These are phyloP conservation scores for Fraxinus quadrangulata DNA, from an alignment of 257 asterid genomes.

Conservation along the genomic window DNA sequence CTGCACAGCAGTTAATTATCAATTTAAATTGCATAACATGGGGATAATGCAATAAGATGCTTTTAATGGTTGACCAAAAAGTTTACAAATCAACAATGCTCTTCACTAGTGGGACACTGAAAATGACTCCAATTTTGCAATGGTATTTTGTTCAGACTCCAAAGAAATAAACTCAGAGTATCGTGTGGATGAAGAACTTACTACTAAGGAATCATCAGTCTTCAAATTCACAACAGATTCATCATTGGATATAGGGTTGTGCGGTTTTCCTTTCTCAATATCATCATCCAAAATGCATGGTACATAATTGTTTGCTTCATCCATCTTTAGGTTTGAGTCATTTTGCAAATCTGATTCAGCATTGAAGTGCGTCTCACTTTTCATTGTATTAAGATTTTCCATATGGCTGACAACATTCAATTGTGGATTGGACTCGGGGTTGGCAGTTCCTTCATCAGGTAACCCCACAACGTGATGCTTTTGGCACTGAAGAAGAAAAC, in stretches of 20 bases:
- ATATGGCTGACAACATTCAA: conserved; percentile 8
- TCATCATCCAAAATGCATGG: conserved; percentile 48
- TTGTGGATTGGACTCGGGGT: conserved; percentile 25
- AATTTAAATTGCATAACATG: conserved; percentile 21
- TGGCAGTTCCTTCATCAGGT: conserved; percentile 25
- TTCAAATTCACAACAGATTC: conserved; percentile 48
- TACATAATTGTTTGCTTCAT: conserved; percentile 41
- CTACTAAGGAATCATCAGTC: conserved; percentile 61
- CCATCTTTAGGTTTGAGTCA: conserved; percentile 45
- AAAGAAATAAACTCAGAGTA: conserved; percentile 14
- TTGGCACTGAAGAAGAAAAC: conserved; percentile 30
- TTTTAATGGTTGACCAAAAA: not conserved
- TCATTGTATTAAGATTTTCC: conserved; percentile 43
- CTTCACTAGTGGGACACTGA: not conserved
- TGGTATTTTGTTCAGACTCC: conserved; percentile 8
- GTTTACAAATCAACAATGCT: not conserved
- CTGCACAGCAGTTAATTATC: conserved; percentile 42
- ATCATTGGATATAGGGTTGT: conserved; percentile 41
- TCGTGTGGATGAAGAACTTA: conserved; percentile 39
- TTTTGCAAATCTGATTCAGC: conserved; percentile 42
- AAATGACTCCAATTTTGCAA: conserved; percentile 9
- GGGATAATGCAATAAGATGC: not conserved
- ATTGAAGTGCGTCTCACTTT: conserved; percentile 45
- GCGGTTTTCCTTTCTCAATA: conserved; percentile 69
- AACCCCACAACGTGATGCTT: conserved; percentile 20